phyloP scores from a whole-genome alignment of 371 early-diverging fungal genomes.

The Conidiobolus incongruus region DNA sequence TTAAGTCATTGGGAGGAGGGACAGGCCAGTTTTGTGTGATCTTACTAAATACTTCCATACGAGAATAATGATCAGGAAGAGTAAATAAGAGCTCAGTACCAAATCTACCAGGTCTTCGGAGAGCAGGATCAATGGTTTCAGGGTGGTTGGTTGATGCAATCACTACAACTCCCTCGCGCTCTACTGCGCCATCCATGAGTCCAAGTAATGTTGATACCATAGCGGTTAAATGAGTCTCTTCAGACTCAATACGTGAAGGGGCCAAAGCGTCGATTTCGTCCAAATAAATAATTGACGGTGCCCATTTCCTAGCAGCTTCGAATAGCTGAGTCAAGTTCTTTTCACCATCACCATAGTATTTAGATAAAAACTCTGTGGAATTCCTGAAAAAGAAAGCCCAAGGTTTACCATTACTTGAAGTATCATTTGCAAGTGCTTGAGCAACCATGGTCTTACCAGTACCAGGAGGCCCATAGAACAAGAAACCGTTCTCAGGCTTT shows the following conservation, averaged over 20 bases:
- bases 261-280: slow-evolving; percentile 97
- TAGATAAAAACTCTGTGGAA: slow-evolving; percentile 54
- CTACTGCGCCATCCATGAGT: slow-evolving; percentile 73
- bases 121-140: slow-evolving; percentile 47
- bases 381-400: slow-evolving; percentile 45
- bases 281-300: slow-evolving; percentile 93
- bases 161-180: slow-evolving; percentile 23
- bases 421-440: slow-evolving; percentile 40
- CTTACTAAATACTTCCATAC: not conserved
- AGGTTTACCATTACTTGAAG: slow-evolving; percentile 20
- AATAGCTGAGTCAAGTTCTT: slow-evolving; percentile 57
- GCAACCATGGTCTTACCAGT: slow-evolving; percentile 47
- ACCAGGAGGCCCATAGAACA: slow-evolving; percentile 42
- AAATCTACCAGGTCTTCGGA: slow-evolving; percentile 53
- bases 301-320: slow-evolving; percentile 51
- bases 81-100: not conserved
- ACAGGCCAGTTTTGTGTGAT: not conserved
- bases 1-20: not conserved
- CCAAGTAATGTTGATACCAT: slow-evolving; percentile 92
- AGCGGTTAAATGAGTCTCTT: not conserved
- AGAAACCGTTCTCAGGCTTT: slow-evolving; percentile 14
- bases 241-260: slow-evolving; percentile 65
- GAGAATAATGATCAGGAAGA: not conserved
- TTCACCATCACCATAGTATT: slow-evolving; percentile 71
- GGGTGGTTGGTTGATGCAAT: slow-evolving; percentile 85